Evolutionary conservation across 192 early-diverging fungal genomes (phyloP), one percentile per base, ranked within the genome.

Genomic region (Allomyces macrogynus): DNA sequence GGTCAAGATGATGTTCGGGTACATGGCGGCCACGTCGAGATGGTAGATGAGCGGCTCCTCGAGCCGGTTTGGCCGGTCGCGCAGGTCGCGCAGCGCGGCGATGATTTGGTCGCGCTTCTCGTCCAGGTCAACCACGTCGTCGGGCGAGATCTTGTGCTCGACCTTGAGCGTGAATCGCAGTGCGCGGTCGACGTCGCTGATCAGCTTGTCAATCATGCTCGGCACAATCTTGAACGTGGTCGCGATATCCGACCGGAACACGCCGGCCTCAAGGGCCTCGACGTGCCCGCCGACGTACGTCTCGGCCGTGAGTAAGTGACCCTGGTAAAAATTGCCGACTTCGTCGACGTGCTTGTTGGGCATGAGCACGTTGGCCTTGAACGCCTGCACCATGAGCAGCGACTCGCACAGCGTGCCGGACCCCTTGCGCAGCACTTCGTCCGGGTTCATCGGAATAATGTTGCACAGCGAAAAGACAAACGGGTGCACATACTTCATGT

Each of bases 391-490:
- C 96, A 99, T 99, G 40, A 99, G 77, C 57, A 99, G 72, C 40
- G 87, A 81, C 74, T 99, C 96, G 67, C 96, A 99, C 10, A 99
- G 77, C 25, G 96, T 97, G 20, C 96, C 96, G 49, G 88, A 88
- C 8, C 96, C 96, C 74, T 92, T 89, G 63, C 96, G 82, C 67
- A 97, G 74, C 61, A 99, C 92, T 63, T 99, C 96, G 73, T 99
- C 96, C 0, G 93, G 92, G 60, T 89, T 88, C 70, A 97, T 84
- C 0, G 96, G 96, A 68, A 99, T 97, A 69, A 99, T 94, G 69
- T 94, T 99, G 78, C 96, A 97, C 23, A 99, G 82, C n/a, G 96
- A 99, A 69, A 97, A 99, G 54, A 95, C 91, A 67, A 99, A 99
- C 24, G 93, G 94, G 72, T 99, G 88, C 26, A 99, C 92, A 73